phyloP scores from a whole-genome alignment of 2,329 filamentous ascomycete genomes.

The Ceratocystis eucalypticola region DNA sequence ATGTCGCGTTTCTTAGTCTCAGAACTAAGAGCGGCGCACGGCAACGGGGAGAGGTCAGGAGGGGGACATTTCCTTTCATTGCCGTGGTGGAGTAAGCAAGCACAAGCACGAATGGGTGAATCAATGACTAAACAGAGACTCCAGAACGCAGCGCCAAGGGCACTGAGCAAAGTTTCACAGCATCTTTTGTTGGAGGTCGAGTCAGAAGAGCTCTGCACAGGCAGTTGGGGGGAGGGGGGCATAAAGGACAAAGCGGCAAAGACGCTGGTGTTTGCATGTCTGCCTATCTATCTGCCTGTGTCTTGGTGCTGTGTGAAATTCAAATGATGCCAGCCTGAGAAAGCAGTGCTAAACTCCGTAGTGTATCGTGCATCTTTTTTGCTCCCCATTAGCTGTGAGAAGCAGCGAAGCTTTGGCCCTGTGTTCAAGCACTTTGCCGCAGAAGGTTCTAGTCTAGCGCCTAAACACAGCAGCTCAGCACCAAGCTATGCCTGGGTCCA shows the following conservation, averaged over 20 bases:
- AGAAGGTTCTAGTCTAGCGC: background rate
- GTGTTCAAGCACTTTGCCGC: background rate
- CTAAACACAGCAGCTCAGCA: background rate
- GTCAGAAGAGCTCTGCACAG: background rate
- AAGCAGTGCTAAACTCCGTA: no score
- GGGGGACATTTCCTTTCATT: background rate
- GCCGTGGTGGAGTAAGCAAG: background rate
- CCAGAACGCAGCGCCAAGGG: no score
- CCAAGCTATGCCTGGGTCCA: no score
- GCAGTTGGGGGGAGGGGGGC: background rate
- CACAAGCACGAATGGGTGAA: background rate
- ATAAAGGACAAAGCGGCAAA: background rate
- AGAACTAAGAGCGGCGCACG: background rate
- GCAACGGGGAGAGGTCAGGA: background rate
- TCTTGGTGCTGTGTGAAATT: background rate
- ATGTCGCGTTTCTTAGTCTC: background rate
- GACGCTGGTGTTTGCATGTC: background rate
- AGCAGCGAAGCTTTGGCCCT: constrained; percentile 4
- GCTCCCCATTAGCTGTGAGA: background rate
- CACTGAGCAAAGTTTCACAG: no score
- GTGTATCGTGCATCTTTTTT: no score
- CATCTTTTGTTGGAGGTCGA: background rate
- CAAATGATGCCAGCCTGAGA: background rate
- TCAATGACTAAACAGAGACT: no score
- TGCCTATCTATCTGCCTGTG: background rate